Percentiles rank a stretch among this genome's conserved stretches.
These are phyloP conservation scores for Fragilariopsis cylindrus DNA, from an alignment of 108 stramenopile genomes.

Conservation along the genomic window DNA sequence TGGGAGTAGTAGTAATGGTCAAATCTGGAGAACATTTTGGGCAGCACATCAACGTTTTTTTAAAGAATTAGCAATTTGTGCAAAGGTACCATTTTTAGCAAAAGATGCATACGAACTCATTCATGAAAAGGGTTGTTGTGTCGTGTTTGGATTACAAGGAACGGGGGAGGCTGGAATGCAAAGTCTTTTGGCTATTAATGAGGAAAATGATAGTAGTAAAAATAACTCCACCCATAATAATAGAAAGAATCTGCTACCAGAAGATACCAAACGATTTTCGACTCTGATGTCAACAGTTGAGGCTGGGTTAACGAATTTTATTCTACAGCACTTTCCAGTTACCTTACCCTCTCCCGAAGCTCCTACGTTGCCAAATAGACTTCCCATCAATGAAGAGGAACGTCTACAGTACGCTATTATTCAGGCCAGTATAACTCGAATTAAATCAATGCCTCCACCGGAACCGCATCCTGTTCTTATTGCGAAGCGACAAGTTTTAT, in stretches of 20 bases:
- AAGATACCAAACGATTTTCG: conserved; percentile 34
- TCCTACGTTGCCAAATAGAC: conserved; percentile 39
- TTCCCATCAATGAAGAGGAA: conserved; percentile 37
- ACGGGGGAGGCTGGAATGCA: conserved; percentile 79
- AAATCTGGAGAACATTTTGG: conserved; percentile 68
- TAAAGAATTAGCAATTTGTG: conserved; percentile 69
- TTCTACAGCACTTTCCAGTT: conserved; percentile 54
- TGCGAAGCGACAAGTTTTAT: conserved; percentile 22
- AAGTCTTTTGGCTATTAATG: conserved; percentile 33
- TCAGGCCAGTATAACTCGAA: conserved; percentile 28
- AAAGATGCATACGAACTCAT: conserved; percentile 51
- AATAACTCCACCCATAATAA: conserved; percentile 15
- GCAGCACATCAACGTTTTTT: conserved; percentile 82
- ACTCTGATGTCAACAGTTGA: conserved; percentile 42
- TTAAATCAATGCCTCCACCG: conserved; percentile 41
- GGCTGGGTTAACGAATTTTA: conserved; percentile 42
- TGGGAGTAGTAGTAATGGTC: not conserved
- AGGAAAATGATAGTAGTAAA: not conserved
- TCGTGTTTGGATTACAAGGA: conserved; percentile 80
- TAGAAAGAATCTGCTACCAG: conserved; percentile 25
- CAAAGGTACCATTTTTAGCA: conserved; percentile 68
- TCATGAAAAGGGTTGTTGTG: conserved; percentile 39
- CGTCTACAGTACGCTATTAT: conserved; percentile 28
- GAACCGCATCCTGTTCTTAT: conserved; percentile 46
- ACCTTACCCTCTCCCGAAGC: conserved; percentile 39